These are phyloP conservation scores for Cordyceps farinosa DNA, from an alignment of 2,329 filamentous ascomycete species.

Conservation along the genomic window DNA sequence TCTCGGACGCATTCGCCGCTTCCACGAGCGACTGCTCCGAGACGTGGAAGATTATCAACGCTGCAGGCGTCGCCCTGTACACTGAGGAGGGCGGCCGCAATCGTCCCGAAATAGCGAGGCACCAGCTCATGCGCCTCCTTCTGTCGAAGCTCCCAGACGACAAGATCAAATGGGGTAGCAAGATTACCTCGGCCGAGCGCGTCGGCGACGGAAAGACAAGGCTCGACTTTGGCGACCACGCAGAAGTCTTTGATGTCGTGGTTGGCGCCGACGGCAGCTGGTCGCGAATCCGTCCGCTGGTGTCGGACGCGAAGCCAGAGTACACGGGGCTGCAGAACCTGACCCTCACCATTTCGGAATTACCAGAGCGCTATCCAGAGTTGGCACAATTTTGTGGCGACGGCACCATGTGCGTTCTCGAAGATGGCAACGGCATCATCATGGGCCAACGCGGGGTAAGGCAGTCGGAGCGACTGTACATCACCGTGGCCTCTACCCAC, in stretches of 20 bases:
- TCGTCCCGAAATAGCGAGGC: constrained; percentile 39
- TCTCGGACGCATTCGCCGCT: constrained; percentile 64
- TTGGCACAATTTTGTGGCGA: constrained; percentile 38
- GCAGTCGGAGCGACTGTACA: constrained; percentile 30
- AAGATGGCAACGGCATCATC: constrained; percentile 33
- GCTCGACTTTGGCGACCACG: constrained; percentile 25
- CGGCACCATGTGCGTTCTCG: constrained; percentile 31
- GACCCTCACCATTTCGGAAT: constrained; percentile 33
- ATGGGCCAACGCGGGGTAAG: constrained; percentile 28
- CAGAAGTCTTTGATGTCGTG: constrained; percentile 33
- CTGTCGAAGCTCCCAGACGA: constrained; percentile 28
- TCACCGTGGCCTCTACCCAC: constrained; percentile 25
- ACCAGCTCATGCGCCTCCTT: constrained; percentile 34
- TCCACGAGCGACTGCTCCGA: constrained; percentile 51
- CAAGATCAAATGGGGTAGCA: constrained; percentile 29
- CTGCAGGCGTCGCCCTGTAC: constrained; percentile 26
- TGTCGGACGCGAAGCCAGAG: constrained; percentile 34
- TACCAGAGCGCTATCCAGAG: constrained; percentile 34
- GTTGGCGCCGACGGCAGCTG: constrained; percentile 41
- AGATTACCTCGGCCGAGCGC: constrained; percentile 28
- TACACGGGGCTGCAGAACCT: constrained; percentile 39
- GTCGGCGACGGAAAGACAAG: constrained; percentile 7
- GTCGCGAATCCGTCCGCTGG: constrained; percentile 34
- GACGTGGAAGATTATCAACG: constrained; percentile 32
- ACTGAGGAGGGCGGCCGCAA: constrained; percentile 22